A percentile compares a stretch with the other conserved stretches of the same genome.
Evolutionary conservation across 164 flowering plant species (phyloP).

Genomic region (Vitis rotundifolia): DNA sequence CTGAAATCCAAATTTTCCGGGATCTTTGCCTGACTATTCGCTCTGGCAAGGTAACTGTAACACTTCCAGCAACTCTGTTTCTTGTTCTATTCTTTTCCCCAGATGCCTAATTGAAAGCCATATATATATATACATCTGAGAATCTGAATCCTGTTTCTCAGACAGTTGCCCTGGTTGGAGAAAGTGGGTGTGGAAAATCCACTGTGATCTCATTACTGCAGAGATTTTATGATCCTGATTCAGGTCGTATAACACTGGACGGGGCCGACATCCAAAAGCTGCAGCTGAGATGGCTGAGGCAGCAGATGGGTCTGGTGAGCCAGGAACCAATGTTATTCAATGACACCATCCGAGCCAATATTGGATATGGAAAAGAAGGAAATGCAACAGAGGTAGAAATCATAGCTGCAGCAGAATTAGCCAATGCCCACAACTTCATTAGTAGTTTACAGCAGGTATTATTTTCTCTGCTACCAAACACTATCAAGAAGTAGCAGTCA

Average conservation of each 20-base stretch:
- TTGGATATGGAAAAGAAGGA: too few species aligned
- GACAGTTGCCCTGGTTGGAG: constrained; percentile 30
- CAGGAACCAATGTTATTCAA: too few species aligned
- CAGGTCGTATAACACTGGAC: constrained; percentile 26
- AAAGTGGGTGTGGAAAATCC: constrained; percentile 32
- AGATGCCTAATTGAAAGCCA: too few species aligned
- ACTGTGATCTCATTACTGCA: constrained; percentile 29
- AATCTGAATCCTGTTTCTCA: background rate
- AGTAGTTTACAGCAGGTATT: constrained; percentile 23
- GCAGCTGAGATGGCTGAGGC: constrained; percentile 33
- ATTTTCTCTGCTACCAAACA: too few species aligned
- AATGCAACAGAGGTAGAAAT: too few species aligned
- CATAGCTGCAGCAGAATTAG: too few species aligned
- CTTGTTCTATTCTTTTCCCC: too few species aligned
- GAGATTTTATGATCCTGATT: constrained; percentile 32
- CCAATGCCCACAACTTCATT: background rate
- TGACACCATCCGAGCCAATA: too few species aligned
- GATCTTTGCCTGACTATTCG: constrained; percentile 34
- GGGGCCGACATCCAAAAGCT: constrained; percentile 21
- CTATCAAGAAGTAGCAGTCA: too few species aligned
- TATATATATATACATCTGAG: too few species aligned
- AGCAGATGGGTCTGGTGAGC: constrained; percentile 31
- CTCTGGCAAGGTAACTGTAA: constrained; percentile 33
- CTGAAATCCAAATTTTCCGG: constrained; percentile 31
- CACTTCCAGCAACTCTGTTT: too few species aligned